Evolutionary conservation across 2,329 filamentous ascomycete species (phyloP).

Genomic region (Exophiala sp.): DNA sequence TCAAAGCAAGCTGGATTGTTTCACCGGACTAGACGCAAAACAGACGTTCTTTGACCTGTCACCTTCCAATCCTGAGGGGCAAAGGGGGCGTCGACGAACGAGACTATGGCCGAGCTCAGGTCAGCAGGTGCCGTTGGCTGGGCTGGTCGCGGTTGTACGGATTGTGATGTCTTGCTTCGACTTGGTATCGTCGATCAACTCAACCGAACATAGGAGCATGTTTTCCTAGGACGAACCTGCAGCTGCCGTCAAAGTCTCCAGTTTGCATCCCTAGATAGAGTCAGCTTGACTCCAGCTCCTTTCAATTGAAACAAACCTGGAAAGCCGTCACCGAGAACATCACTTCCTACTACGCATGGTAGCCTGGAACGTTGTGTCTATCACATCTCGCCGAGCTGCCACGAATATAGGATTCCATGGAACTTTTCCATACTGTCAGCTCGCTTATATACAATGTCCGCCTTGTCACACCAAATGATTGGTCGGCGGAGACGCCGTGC

Average conservation of each 20-base stretch:
- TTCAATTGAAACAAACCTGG: too few species aligned
- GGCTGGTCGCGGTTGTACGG: not conserved
- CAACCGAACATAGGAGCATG: not conserved
- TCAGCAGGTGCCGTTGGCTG: not conserved
- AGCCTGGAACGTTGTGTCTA: not conserved
- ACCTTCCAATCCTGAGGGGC: not conserved
- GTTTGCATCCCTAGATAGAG: too few species aligned
- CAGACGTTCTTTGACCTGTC: not conserved
- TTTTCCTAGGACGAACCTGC: not conserved
- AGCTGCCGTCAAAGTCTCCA: not conserved
- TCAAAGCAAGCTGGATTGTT: not conserved
- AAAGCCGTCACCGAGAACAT: too few species aligned
- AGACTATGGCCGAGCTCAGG: not conserved
- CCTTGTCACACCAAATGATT: constrained; percentile 9
- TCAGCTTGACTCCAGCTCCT: not conserved
- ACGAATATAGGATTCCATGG: not conserved
- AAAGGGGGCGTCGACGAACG: not conserved
- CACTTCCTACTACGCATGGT: too few species aligned
- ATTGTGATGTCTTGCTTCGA: not conserved
- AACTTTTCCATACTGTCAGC: not conserved
- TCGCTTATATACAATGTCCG: not conserved
- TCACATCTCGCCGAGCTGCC: not conserved
- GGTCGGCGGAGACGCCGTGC: constrained; percentile 15
- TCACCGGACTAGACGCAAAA: not conserved
- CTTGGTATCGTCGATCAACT: not conserved